These are phyloP conservation scores for Periconia macrospinosa DNA, from an alignment of 2,329 filamentous ascomycete species.

Conservation along the genomic window DNA sequence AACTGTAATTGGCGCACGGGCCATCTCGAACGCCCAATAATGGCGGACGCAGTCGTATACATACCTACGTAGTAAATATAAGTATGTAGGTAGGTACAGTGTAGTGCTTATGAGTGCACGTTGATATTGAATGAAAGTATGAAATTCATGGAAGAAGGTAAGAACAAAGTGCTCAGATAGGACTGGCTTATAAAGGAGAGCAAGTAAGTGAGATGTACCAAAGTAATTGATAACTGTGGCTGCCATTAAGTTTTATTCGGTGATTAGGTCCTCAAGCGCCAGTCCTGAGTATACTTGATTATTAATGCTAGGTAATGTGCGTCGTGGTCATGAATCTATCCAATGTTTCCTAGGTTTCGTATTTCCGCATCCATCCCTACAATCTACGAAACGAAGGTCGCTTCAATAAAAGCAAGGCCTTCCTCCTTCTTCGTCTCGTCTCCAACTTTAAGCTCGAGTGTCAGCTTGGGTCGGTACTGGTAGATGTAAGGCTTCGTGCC, in stretches of 20 bases:
- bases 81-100: no score
- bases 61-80: no score
- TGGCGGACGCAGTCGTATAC: no score
- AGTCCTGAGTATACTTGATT: constrained; percentile 27
- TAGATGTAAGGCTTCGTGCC: constrained; percentile 98
- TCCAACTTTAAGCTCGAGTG: constrained; percentile 81
- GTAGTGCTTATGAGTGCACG: neutral
- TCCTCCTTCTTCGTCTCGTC: constrained; percentile 78
- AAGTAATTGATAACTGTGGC: no score
- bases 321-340: constrained; percentile 17
- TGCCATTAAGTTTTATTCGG: constrained; percentile 8
- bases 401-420: constrained; percentile 81
- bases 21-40: no score
- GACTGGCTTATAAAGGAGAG: neutral
- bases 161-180: neutral
- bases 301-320: constrained; percentile 36
- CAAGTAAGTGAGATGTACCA: neutral
- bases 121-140: neutral
- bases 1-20: no score
- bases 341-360: constrained; percentile 7
- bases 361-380: neutral
- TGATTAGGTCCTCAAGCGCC: constrained; percentile 40
- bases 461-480: constrained; percentile 77
- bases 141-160: neutral
- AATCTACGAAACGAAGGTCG: constrained; percentile 84